phyloP scores from a whole-genome alignment of 495 filamentous ascomycete genomes.

The Niebla homalea region DNA sequence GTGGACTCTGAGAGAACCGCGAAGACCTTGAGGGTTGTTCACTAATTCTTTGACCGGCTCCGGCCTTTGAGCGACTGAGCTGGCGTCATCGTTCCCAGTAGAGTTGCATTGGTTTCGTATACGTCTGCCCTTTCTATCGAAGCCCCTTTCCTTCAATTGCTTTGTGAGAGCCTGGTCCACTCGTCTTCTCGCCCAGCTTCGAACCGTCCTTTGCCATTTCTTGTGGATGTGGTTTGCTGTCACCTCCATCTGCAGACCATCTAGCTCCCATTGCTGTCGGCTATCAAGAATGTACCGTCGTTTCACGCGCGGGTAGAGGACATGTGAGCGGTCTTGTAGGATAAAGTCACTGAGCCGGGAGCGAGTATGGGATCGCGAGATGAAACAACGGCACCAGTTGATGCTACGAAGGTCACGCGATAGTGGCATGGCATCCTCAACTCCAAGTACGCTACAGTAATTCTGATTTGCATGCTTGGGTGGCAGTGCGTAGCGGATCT shows the following conservation, averaged over 20 bases:
- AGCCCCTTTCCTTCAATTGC: constrained; percentile 42
- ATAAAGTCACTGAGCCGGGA: not conserved
- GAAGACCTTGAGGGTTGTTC: not conserved
- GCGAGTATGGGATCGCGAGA: constrained; percentile 1
- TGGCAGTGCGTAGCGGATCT: too few relatives aligned
- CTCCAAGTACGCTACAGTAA: too few relatives aligned
- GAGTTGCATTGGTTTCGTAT: not conserved
- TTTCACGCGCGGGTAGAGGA: constrained; percentile 9
- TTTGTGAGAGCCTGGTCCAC: constrained; percentile 39
- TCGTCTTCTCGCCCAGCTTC: constrained; percentile 36
- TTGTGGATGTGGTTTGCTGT: constrained; percentile 8
- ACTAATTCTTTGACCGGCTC: not conserved
- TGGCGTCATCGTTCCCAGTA: not conserved
- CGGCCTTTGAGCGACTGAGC: not conserved
- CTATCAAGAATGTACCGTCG: constrained; percentile 1
- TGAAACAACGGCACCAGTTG: constrained; percentile 1
- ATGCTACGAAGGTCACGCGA: not conserved
- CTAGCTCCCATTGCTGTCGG: constrained; percentile 2
- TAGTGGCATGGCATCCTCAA: too few relatives aligned
- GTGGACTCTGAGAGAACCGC: constrained; percentile 3
- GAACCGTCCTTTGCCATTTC: constrained; percentile 34
- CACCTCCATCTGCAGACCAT: constrained; percentile 23
- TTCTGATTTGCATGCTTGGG: too few relatives aligned
- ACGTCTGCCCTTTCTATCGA: constrained; percentile 36
- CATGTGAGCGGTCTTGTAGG: constrained; percentile 11